These are phyloP conservation scores for Prunus armeniaca DNA, from an alignment of 306 rosid species.

Conservation along the genomic window DNA sequence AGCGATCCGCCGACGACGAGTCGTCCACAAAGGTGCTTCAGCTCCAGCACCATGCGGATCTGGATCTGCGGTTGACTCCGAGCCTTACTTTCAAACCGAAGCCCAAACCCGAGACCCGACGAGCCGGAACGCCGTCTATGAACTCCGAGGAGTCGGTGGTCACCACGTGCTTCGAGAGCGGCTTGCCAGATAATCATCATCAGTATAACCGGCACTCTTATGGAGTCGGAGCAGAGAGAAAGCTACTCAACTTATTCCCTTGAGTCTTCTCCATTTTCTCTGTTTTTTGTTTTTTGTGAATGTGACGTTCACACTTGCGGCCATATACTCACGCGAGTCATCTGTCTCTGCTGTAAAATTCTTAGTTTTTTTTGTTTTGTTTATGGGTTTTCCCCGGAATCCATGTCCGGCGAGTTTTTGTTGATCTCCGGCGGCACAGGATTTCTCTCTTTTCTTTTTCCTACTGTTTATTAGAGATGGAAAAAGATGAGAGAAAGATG, in stretches of 20 bases:
- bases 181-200: conserved; percentile 32
- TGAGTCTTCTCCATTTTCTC: conserved; percentile 24
- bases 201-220: background rate
- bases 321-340: background rate
- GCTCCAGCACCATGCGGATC: conserved; percentile 41
- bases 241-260: conserved; percentile 66
- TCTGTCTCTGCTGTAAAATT: conserved; percentile 18
- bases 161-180: conserved; percentile 64
- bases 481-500: conserved; percentile 50
- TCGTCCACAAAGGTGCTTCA: conserved; percentile 17
- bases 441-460: conserved; percentile 50
- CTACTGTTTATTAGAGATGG: conserved; percentile 23
- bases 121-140: conserved; percentile 80
- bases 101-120: conserved; percentile 42
- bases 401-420: conserved; percentile 68
- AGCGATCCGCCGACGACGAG: conserved; percentile 45
- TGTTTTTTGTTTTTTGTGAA: conserved; percentile 22
- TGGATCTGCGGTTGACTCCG: conserved; percentile 74
- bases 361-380: background rate
- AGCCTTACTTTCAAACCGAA: conserved; percentile 30
- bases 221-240: conserved; percentile 37
- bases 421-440: conserved; percentile 53
- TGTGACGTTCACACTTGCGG: conserved; percentile 30
- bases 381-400: conserved; percentile 29
- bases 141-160: conserved; percentile 86